phyloP scores from a whole-genome alignment of 2,329 filamentous ascomycete species.

The Pseudonectria buxi region DNA sequence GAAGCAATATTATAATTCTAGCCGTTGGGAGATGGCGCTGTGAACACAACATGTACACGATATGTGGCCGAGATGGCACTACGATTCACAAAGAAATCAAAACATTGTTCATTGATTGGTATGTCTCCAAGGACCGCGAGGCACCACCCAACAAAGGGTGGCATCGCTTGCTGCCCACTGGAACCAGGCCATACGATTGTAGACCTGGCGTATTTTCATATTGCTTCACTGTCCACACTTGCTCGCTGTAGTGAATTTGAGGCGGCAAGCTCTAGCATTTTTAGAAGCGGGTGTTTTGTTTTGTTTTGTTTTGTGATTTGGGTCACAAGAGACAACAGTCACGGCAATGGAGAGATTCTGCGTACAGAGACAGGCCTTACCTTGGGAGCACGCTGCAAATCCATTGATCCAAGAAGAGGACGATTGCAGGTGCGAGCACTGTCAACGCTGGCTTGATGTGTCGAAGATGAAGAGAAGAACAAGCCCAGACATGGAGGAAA shows the following conservation, averaged over 20 bases:
- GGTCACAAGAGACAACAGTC: neutral
- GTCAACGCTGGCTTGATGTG: neutral
- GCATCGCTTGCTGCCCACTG: conserved; percentile 25
- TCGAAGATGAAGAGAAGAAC: neutral
- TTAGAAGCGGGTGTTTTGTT: conserved; percentile 42
- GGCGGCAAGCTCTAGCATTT: conserved; percentile 62
- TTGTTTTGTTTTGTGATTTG: neutral
- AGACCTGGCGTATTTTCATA: conserved; percentile 35
- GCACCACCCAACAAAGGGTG: conserved; percentile 19
- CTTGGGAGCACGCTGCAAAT: conserved; percentile 7
- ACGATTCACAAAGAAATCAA: conserved; percentile 6
- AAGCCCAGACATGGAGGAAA: conserved; percentile 3
- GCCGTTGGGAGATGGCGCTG: neutral
- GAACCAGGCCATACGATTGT: conserved; percentile 18
- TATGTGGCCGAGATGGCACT: conserved; percentile 25
- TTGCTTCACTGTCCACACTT: conserved; percentile 68
- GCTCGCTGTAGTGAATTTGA: conserved; percentile 47
- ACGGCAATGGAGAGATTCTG: neutral
- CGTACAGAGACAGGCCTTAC: conserved; percentile 10
- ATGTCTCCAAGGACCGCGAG: conserved; percentile 33
- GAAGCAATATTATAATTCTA: no score
- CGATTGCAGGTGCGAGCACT: conserved; percentile 1
- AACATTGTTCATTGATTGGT: conserved; percentile 1
- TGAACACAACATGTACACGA: no score
- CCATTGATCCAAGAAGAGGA: conserved; percentile 2